Base-by-base conservation (phyloP, 768 basidiomycete genomes). In the Galerina sulciceps region DNA sequence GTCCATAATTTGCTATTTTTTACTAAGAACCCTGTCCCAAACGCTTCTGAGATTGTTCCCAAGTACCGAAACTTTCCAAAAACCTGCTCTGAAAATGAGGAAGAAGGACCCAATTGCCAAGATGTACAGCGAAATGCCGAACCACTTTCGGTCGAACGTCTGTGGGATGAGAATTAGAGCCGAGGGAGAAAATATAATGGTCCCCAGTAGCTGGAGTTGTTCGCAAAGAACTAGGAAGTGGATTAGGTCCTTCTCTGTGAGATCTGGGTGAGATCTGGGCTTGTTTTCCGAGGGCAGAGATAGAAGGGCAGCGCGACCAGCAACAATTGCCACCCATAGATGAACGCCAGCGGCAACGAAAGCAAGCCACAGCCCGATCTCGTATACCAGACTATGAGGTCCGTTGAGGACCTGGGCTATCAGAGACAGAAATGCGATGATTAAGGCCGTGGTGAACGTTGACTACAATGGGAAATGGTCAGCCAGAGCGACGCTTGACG, bases 291-390 rank as follows among this genome's bases (percentile, higher is more conserved):
- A 43, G 9, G 38, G 34, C 2, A 57, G 36, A 31, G 56, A 46
- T 42, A 57, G 38, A 9, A 49, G 56, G 34, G 56, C 56, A 1
- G 47, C 56, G 8, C 56, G 46, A 36, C 56, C 56, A 37, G 56
- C 46, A 10, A 57, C 56, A 1, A 57, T 57, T 11, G 56, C 56
- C 9, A 57, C 56, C 56, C 56, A 57, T 13, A 57, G 46, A 34
- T 57, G 56, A 6, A 57, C 40, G 40, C 48, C 48, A 20, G 38
- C 23, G 10, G 56, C 46, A 43, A 57, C 18, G 14, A 57, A 50
- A 17, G 56, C n/a, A 38, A 57, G 47, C 35, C 46, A 50, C 36
- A 57, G 23, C n/a, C 47, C 56, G 6, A 57, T 42, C 34, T 57
- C 56, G 47, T 42, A 42, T 41, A 22, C n/a, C 38, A 43, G n/a